A percentile compares a stretch with the other conserved stretches of the same genome.
Conservation (phyloP, 1,284 basidiomycete species). For the Mycosarcoma mackinlayi region DNA sequence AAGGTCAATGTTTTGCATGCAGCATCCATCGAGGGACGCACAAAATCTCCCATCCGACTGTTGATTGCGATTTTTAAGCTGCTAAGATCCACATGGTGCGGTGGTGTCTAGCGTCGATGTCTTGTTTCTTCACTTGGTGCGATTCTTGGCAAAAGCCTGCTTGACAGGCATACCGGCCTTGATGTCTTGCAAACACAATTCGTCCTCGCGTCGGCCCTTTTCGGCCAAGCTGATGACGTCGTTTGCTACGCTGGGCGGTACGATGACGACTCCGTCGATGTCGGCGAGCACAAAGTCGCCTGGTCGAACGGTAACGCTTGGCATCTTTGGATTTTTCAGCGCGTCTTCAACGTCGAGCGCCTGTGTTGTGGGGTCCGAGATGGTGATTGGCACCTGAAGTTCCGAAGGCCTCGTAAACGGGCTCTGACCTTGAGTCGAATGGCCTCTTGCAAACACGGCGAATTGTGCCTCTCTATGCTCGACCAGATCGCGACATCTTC, state of each 20-base stretch:
- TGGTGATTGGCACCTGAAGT: constrained; percentile 79
- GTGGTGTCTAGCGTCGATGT: too few relatives aligned
- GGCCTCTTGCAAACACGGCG: constrained; percentile 75
- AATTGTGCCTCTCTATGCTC: constrained; percentile 80
- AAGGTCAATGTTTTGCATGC: constrained; percentile 1
- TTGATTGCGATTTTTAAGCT: too few relatives aligned
- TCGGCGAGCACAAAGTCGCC: constrained; percentile 88
- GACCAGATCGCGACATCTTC: constrained; percentile 82
- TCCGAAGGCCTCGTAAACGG: constrained; percentile 86
- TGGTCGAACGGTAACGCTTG: constrained; percentile 76
- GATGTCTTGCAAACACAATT: constrained; percentile 81
- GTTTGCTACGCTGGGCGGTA: constrained; percentile 74
- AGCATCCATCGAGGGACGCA: too few relatives aligned
- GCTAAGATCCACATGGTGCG: too few relatives aligned
- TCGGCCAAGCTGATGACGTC: constrained; percentile 76
- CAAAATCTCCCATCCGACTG: too few relatives aligned
- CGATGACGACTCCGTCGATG: constrained; percentile 87
- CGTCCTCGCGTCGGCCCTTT: constrained; percentile 78
- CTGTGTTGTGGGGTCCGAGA: constrained; percentile 69
- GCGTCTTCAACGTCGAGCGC: constrained; percentile 12
- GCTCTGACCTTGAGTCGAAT: constrained; percentile 87
- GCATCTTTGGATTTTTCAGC: constrained; percentile 44
- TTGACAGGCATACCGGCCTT: constrained; percentile 78
- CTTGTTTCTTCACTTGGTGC: constrained; percentile 72
- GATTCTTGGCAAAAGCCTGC: constrained; percentile 80